These are phyloP conservation scores for Myriosclerotinia scirpicola DNA, from an alignment of 2,329 filamentous ascomycete genomes.

Conservation along the genomic window DNA sequence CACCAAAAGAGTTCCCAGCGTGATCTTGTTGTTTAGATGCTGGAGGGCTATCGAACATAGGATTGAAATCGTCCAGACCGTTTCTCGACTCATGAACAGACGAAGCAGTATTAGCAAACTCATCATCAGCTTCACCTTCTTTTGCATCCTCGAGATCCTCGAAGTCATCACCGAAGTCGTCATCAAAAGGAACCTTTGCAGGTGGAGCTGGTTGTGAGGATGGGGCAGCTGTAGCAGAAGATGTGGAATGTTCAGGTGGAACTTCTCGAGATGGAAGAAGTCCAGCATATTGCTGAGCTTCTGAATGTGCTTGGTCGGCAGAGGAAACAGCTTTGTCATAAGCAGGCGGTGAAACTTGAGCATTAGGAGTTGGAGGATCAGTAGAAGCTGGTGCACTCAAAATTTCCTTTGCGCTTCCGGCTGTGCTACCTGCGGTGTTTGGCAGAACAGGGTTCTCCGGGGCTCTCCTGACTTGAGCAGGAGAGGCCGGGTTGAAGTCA, in stretches of 20 bases:
- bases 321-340: conserved; percentile 49
- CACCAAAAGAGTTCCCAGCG: conserved; percentile 35
- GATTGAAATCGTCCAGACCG: conserved; percentile 75
- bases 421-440: conserved; percentile 35
- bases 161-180: conserved; percentile 74
- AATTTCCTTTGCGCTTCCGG: conserved; percentile 37
- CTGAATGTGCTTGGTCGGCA: conserved; percentile 49
- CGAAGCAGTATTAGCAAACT: conserved; percentile 65
- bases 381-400: conserved; percentile 38
- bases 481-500: conserved; percentile 71
- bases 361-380: conserved; percentile 52
- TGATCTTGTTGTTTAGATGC: conserved; percentile 38
- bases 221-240: conserved; percentile 33
- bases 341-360: conserved; percentile 58
- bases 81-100: conserved; percentile 56
- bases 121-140: conserved; percentile 75
- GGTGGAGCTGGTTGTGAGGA: conserved; percentile 42
- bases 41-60: conserved; percentile 69
- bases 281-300: conserved; percentile 52
- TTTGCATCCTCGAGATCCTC: conserved; percentile 82
- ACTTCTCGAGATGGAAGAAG: conserved; percentile 56
- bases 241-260: conserved; percentile 43
- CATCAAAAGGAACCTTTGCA: conserved; percentile 61
- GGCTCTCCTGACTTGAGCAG: conserved; percentile 36
- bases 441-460: conserved; percentile 29